A percentile compares a stretch with the other conserved stretches of the same genome.
These are phyloP conservation scores for Wickerhamomyces chaumierensis DNA, from an alignment of 805 yeast species.

Conservation along the genomic window DNA sequence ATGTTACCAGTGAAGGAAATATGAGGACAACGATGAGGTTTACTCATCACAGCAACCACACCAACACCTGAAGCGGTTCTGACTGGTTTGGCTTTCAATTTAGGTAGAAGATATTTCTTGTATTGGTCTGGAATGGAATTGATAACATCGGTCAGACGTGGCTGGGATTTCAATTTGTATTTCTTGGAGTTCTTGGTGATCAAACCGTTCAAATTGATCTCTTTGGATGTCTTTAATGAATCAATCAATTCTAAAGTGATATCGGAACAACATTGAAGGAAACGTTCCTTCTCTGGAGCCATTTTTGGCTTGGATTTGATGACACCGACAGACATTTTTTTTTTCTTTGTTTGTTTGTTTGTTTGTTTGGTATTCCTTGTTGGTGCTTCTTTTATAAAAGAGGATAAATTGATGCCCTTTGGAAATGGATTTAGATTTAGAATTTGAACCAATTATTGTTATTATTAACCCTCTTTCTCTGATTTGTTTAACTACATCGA, in stretches of 20 bases:
- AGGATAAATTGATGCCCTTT: too few species aligned
- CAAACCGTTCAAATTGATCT: conserved; percentile 82
- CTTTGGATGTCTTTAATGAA: conserved; percentile 61
- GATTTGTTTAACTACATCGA: not conserved
- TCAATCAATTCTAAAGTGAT: conserved; percentile 78
- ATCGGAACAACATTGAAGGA: conserved; percentile 86
- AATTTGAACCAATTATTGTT: too few species aligned
- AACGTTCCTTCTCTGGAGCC: conserved; percentile 89
- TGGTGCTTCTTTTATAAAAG: too few species aligned
- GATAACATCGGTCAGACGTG: conserved; percentile 89
- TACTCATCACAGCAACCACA: conserved; percentile 98
- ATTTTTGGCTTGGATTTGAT: conserved; percentile 44
- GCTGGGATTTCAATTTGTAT: conserved; percentile 85
- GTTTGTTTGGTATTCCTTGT: too few species aligned
- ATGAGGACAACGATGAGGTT: conserved; percentile 98
- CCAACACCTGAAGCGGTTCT: conserved; percentile 98
- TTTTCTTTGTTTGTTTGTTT: too few species aligned
- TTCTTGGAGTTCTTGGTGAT: conserved; percentile 79
- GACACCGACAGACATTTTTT: conserved; percentile 19
- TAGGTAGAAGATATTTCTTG: conserved; percentile 82
- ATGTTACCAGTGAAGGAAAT: conserved; percentile 98
- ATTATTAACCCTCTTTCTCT: not conserved
- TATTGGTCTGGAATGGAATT: conserved; percentile 94
- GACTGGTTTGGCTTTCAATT: conserved; percentile 96
- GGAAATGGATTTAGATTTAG: too few species aligned